Percentiles rank a stretch among this genome's conserved stretches.
Evolutionary conservation across 208 protist genomes (phyloP).

Genomic region (Trypanosoma platydactyli): DNA sequence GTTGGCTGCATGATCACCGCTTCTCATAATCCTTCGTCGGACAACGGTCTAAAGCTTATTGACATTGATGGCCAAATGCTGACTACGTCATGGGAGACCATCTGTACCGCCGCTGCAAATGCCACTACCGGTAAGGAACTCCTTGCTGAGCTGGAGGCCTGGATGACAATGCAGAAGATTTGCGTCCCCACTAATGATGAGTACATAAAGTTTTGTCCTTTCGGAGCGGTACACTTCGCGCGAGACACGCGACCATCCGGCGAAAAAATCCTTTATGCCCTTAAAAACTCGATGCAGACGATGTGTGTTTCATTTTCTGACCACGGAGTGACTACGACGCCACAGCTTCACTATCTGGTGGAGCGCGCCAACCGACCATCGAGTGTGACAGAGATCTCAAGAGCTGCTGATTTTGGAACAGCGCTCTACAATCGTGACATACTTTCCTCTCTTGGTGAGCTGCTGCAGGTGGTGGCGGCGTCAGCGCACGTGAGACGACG

Average conservation of each 20-base stretch:
- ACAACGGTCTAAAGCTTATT: conserved; percentile 92
- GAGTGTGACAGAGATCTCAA: conserved; percentile 15
- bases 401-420: conserved; percentile 8
- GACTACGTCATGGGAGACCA: conserved; percentile 52
- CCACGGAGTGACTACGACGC: conserved; percentile 53
- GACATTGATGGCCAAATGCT: conserved; percentile 84
- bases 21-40: conserved; percentile 78
- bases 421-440: conserved; percentile 39
- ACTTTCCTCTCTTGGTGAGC: conserved; percentile 31
- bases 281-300: conserved; percentile 23
- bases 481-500: neutral
- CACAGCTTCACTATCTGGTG: conserved; percentile 78
- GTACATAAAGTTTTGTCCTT: conserved; percentile 17
- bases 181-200: neutral
- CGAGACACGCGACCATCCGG: conserved; percentile 64
- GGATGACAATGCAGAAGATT: conserved; percentile 20
- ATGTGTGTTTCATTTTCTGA: conserved; percentile 23
- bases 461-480: conserved; percentile 18
- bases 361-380: conserved; percentile 14
- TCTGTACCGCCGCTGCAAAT: conserved; percentile 66
- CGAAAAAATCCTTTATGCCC: conserved; percentile 37
- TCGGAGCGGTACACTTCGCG: conserved; percentile 38
- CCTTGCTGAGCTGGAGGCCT: conserved; percentile 37
- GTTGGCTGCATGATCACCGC: conserved; percentile 87
- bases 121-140: conserved; percentile 49